These are phyloP conservation scores for Penicillium sp. DNA, from an alignment of 2,329 filamentous ascomycete genomes.

Conservation along the genomic window DNA sequence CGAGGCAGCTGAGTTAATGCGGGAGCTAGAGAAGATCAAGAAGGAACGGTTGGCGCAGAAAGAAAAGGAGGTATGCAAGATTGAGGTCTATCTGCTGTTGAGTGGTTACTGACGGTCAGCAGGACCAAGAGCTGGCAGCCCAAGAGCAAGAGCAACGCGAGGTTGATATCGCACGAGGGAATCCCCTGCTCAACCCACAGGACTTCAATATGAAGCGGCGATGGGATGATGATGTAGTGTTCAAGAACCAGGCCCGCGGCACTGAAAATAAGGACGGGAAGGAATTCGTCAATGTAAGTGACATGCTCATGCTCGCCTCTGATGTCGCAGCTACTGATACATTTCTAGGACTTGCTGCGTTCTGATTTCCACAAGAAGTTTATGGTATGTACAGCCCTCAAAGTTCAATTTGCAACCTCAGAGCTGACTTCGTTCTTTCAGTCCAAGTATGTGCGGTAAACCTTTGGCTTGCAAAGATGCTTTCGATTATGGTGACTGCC, in stretches of 20 bases:
- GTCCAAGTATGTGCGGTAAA: slow-evolving; percentile 47
- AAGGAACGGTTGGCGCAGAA: slow-evolving; percentile 74
- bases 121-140: slow-evolving; percentile 74
- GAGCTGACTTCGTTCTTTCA: slow-evolving; percentile 20
- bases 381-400: slow-evolving; percentile 68
- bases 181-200: slow-evolving; percentile 79
- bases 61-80: slow-evolving; percentile 57
- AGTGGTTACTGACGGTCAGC: neutral
- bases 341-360: slow-evolving; percentile 66
- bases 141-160: slow-evolving; percentile 78
- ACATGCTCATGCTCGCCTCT: slow-evolving; percentile 1
- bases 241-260: slow-evolving; percentile 95
- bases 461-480: neutral
- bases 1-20: slow-evolving; percentile 80
- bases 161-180: slow-evolving; percentile 82
- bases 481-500: too few species aligned
- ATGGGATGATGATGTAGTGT: slow-evolving; percentile 98
- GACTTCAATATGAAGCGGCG: slow-evolving; percentile 81
- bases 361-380: slow-evolving; percentile 98
- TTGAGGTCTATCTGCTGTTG: neutral
- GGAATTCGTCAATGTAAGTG: slow-evolving; percentile 90
- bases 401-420: too few species aligned
- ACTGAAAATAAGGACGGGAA: slow-evolving; percentile 89
- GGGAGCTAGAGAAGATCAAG: slow-evolving; percentile 91
- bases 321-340: slow-evolving; percentile 12